Evolutionary conservation across 2,329 filamentous ascomycete species (phyloP), one percentile per base, ranked within the genome.

Genomic region (Zasmidium cellare): DNA sequence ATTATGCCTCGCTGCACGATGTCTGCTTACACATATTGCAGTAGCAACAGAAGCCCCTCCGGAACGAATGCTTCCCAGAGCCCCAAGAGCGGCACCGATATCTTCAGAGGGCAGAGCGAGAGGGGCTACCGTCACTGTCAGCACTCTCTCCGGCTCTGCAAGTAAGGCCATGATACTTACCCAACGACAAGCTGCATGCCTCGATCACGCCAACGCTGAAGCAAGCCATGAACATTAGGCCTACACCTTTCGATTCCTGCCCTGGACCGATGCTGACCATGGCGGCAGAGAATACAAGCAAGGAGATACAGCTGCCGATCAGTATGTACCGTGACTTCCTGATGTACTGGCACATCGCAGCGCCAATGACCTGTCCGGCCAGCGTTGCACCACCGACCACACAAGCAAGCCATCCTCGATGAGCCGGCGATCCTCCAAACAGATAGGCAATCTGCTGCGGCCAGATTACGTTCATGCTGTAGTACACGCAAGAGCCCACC

Each of bases 261-360:
- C 31, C 50, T 23, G 50, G 50, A 12, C 31, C 31, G n/a, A 97
- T 97, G 93, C 82, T 97, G 28, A 87, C 88, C 55, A 88, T 94
- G 78, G 92, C 94, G 0, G 93, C 93, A 63, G 82, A 85, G 24
- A 94, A 94, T 22, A 93, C 97, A 76, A 99, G 97, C 70, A 83
- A 88, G 28, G 88, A 89, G 24, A 93, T 97, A 9, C 94, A 97
- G 71, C 92, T 97, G 87, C 81, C 97, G 18, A 93, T 99, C 0
- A 52, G 23, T 14, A 44, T 52, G n/a, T 23, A 44, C n/a, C 50
- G 5, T 16, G 50, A 52, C 35, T 52, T n/a, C 20, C 45, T 44
- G 50, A 52, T 52, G 19, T 52, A 52, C 35, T 52, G 50, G 31
- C 31, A 52, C 31, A 52, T 23, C 18, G 35, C 35, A 2, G 50